Conservation (phyloP, 805 yeast species). For the Yarrowia yakushimensis region DNA sequence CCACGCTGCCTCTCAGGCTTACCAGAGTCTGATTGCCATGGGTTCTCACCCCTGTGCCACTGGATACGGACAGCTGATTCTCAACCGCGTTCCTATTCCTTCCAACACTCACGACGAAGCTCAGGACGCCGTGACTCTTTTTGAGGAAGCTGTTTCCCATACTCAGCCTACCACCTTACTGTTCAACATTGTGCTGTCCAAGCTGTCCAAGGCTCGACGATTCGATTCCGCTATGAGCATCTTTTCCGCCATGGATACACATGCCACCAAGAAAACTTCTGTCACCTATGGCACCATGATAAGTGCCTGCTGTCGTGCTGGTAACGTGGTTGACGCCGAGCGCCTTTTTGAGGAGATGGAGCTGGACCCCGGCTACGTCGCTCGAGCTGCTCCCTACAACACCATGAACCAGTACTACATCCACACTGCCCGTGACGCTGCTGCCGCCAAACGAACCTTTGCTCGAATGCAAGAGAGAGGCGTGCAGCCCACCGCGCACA, state of each 20-base stretch:
- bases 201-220: conserved; percentile 40
- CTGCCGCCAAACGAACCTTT: conserved; percentile 37
- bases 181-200: conserved; percentile 39
- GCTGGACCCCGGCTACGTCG: conserved; percentile 33
- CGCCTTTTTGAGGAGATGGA: conserved; percentile 40
- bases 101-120: conserved; percentile 36
- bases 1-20: conserved; percentile 29
- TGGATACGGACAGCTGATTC: conserved; percentile 38
- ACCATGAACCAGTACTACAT: conserved; percentile 41
- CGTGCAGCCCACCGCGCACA: conserved; percentile 38
- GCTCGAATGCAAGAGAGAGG: conserved; percentile 33
- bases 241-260: conserved; percentile 37
- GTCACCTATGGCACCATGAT: conserved; percentile 43
- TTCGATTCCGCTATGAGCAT: conserved; percentile 36
- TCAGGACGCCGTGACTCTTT: conserved; percentile 35
- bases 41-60: conserved; percentile 38
- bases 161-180: conserved; percentile 37
- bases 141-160: conserved; percentile 35
- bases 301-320: conserved; percentile 40
- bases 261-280: conserved; percentile 31
- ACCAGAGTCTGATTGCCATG: conserved; percentile 32
- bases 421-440: conserved; percentile 36
- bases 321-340: conserved; percentile 37
- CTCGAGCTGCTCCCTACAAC: conserved; percentile 41
- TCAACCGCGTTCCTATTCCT: conserved; percentile 9